A percentile compares a stretch with the other conserved stretches of the same genome.
Conservation (phyloP, 768 basidiomycete species). For the Suillus decipiens region DNA sequence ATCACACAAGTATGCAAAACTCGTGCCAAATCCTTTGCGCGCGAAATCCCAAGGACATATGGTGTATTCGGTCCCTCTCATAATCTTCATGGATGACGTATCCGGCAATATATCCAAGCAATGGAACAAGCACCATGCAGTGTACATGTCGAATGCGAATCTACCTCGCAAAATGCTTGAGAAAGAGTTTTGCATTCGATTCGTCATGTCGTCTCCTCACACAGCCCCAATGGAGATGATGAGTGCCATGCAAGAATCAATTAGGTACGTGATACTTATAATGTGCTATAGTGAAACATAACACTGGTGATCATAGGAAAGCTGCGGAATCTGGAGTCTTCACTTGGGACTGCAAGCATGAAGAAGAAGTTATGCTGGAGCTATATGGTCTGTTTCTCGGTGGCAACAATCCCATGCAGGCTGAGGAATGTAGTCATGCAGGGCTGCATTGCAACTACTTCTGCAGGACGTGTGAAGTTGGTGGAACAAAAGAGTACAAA, state of each 20-base stretch:
- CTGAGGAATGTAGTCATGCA: constrained; percentile 35
- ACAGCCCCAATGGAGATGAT: constrained; percentile 37
- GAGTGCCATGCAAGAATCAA: constrained; percentile 28
- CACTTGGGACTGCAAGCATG: constrained; percentile 25
- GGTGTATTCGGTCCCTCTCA: constrained; percentile 24
- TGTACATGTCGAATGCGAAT: constrained; percentile 35
- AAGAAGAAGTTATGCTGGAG: constrained; percentile 26
- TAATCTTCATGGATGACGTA: constrained; percentile 39
- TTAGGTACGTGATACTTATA: constrained; percentile 22
- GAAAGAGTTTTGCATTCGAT: constrained; percentile 31
- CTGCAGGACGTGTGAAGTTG: constrained; percentile 35
- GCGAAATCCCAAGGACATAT: constrained; percentile 21
- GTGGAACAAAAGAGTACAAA: constrained; percentile 28
- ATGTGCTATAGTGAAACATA: neutral
- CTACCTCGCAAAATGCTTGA: constrained; percentile 33
- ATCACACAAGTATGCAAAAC: neutral
- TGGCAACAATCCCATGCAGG: constrained; percentile 41
- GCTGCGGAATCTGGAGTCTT: constrained; percentile 14
- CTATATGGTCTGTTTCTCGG: constrained; percentile 26
- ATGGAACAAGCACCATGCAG: constrained; percentile 38
- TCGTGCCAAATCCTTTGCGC: constrained; percentile 21
- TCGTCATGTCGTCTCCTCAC: constrained; percentile 36
- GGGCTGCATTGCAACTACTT: constrained; percentile 35
- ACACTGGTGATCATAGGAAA: constrained; percentile 10
- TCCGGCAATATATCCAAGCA: constrained; percentile 38